Percentiles rank a stretch among this genome's conserved stretches.
phyloP scores from a whole-genome alignment of 2,329 filamentous ascomycete genomes.

The Zasmidium cellare region DNA sequence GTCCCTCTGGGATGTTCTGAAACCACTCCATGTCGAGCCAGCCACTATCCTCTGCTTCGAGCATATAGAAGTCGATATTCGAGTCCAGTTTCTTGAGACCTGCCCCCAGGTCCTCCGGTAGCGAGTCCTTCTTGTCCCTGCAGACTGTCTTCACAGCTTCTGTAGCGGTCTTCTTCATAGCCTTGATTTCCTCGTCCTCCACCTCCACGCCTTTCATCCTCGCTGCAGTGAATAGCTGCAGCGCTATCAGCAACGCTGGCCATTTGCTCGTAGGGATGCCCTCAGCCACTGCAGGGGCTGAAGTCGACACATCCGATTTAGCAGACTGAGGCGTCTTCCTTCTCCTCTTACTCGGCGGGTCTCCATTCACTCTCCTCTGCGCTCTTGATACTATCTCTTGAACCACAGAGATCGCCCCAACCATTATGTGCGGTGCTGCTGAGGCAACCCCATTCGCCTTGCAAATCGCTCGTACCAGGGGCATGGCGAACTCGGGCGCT shows the following conservation, averaged over 20 bases:
- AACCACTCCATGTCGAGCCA: constrained; percentile 31
- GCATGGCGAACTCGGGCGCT: constrained; percentile 15
- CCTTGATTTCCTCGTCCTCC: constrained; percentile 5
- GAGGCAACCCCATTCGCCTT: constrained; percentile 17
- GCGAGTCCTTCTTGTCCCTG: background rate
- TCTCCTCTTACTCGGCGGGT: constrained; percentile 11
- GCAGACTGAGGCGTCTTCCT: constrained; percentile 12
- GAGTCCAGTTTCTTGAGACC: constrained; percentile 11
- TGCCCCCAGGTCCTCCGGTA: constrained; percentile 8
- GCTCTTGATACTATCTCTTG: constrained; percentile 9
- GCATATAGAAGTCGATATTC: constrained; percentile 20
- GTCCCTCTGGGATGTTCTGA: constrained; percentile 23
- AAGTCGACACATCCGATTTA: constrained; percentile 3
- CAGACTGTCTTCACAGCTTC: constrained; percentile 9
- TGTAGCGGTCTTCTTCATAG: constrained; percentile 7
- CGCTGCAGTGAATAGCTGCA: constrained; percentile 14
- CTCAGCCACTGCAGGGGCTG: background rate
- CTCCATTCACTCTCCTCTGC: background rate
- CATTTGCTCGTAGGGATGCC: constrained; percentile 13
- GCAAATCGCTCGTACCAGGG: constrained; percentile 56
- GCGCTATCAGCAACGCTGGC: constrained; percentile 19
- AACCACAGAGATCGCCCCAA: constrained; percentile 21
- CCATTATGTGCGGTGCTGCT: constrained; percentile 24
- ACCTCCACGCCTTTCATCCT: constrained; percentile 13
- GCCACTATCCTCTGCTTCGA: constrained; percentile 23